phyloP scores from a whole-genome alignment of 495 filamentous ascomycete species.

The Penicillium mononematosum region DNA sequence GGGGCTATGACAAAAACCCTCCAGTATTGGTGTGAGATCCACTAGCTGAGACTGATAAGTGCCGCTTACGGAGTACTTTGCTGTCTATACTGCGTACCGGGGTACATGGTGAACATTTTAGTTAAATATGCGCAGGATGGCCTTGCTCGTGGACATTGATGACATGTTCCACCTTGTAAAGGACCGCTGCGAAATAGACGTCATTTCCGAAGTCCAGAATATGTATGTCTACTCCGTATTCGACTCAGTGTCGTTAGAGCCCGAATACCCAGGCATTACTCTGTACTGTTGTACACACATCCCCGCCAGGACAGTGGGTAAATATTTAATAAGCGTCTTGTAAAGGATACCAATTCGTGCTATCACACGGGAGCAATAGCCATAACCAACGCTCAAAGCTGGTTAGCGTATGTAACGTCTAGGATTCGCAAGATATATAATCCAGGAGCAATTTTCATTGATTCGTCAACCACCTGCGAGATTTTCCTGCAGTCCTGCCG shows the following conservation, averaged over 20 bases:
- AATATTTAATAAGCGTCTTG: neutral
- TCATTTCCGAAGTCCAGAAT: neutral
- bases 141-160: neutral
- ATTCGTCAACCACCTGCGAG: no score
- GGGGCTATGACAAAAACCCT: neutral
- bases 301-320: no score
- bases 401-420: no score
- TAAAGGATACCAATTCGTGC: neutral
- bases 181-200: neutral
- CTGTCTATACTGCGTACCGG: no score
- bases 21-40: neutral
- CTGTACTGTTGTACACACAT: neutral
- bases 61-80: neutral
- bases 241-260: neutral
- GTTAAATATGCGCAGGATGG: neutral
- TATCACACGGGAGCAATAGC: no score
- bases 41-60: neutral
- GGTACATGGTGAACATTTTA: neutral
- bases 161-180: neutral
- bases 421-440: no score
- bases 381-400: no score
- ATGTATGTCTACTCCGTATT: no score
- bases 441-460: no score
- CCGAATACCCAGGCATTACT: neutral
- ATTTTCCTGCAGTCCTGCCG: no score